Base-by-base conservation (phyloP, 495 filamentous ascomycete genomes). In the Chaetomium tenue region DNA sequence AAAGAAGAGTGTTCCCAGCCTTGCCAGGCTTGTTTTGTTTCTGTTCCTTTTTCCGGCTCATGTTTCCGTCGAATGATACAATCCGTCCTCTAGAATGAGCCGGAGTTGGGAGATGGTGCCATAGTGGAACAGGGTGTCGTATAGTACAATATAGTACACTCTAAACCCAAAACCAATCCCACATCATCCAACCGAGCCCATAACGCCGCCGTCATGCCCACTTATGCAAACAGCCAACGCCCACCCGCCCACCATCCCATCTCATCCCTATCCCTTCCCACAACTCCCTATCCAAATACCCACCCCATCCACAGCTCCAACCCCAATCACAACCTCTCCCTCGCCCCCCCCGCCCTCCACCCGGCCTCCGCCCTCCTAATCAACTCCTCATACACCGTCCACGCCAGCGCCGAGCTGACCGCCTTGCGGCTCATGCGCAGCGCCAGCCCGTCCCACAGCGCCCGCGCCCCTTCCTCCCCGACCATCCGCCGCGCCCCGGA, bases 311-410 rank as follows among this genome's bases (percentile, higher is more conserved):
- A 47, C 51, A 26, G 33, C 33, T 8, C 6, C 28, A 2, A 30
- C 28, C 28, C n/a, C n/a, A n/a, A 26, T 61, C 40, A 63, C n/a
- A 68, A 42, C 13, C 58, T 25, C 12, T 52, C 48, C 55, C 48
- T 69, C 28, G 51, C 53, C 55, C n/a, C 47, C 57, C 11, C 59
- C 59, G 11, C 56, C 55, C 6, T 58, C 82, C 87, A 88, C 20
- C 80, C 82, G 57, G 74, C 82, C 78, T 95, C 91, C 16, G 89
- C 91, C 61, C 82, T 72, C 42, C 93, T 77, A 66, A 99, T 87
- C 63, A 97, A 75, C 74, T 97, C 93, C 78, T 99, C 94, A 72
- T 99, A 99, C 25, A 97, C 81, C 22, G 93, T 96, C 94, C 94
- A 99, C 9, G 92, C 92, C 65, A 98, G 81, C 30, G 94, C 95